Conservation (phyloP, 208 protist genomes). For the Strigomonas culicis region DNA sequence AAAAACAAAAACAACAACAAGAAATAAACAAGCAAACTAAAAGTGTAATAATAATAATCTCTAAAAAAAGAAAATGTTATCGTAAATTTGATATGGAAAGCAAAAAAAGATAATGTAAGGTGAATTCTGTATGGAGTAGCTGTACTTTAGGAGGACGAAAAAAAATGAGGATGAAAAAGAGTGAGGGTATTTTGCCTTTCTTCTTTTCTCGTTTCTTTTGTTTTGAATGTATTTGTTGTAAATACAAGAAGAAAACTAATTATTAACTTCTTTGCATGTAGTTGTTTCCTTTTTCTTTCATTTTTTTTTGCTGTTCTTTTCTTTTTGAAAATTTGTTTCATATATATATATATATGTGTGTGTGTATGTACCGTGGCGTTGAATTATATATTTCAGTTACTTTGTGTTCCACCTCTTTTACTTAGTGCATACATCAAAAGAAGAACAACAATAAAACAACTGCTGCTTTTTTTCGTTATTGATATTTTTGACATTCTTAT, state of each 20-base stretch:
- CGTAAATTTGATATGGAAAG: constrained; percentile 10
- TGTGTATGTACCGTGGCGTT: neutral
- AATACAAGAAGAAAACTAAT: neutral
- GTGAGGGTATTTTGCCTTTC: neutral
- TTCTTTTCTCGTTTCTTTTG: constrained; percentile 3
- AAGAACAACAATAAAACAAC: neutral
- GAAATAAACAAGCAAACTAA: neutral
- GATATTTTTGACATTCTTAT: neutral
- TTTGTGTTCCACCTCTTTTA: too few relatives aligned
- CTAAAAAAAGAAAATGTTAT: constrained; percentile 5
- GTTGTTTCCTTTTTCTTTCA: neutral
- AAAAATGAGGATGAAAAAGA: neutral
- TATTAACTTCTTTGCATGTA: constrained; percentile 6
- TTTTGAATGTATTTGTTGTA: neutral
- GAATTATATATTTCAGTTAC: constrained; percentile 8
- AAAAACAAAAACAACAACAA: neutral
- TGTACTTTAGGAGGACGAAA: constrained; percentile 1
- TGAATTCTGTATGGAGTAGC: too few relatives aligned
- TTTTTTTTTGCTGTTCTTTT: constrained; percentile 12
- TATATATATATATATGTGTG: constrained; percentile 4
- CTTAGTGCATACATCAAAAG: neutral
- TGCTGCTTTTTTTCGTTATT: neutral
- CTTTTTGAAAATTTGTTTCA: neutral
- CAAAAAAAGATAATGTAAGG: too few relatives aligned
- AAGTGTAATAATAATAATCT: constrained; percentile 6